Evolutionary conservation across 2,329 filamentous ascomycete genomes (phyloP), one percentile per base, ranked within the genome.

Genomic region (Phaeophleospora eucalypticola): DNA sequence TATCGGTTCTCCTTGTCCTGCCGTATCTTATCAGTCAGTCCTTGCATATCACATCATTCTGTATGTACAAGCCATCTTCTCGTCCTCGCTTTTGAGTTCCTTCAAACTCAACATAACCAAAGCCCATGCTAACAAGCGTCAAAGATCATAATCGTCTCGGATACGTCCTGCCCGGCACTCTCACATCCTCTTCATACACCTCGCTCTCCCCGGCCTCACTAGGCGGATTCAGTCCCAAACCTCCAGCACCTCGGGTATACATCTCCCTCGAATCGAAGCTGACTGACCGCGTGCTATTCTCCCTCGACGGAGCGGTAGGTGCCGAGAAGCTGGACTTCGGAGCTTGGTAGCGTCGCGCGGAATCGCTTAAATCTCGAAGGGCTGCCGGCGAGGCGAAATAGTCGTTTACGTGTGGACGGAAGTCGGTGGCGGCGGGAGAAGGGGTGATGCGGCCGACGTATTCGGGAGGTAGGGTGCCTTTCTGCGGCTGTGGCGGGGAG

Each of bases 201-300:
- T n/a, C n/a, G n/a, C n/a, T n/a, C 19, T 53, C 52, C 10, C 46
- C 48, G 2, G 52, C 50, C 34, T 57, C 54, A 32, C 48, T 53
- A 1, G 54, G 53, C 12, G 54, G 50, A 38, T 55, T 53, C 9
- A 53, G 24, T n/a, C 36, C 46, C 19, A 54, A 18, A 10, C 51
- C 45, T n/a, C 38, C 46, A 12, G 24, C 24, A 17, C 43, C 42
- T 21, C 43, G 27, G 3, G 44, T 34, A 17, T 43, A 43, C 2
- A 34, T 8, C 10, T 51, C 49, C 21, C 44, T 42, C 3, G 49
- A 42, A 8, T 53, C 51, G 16, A 53, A 53, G 24, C 34, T 45
- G 4, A 53, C 46, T 12, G 51, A 47, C 20, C 37, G 49, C 7
- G 38, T 41, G 42, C 43, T 53, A 17, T 38, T 46, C 2, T 39